Percentiles rank a stretch among this genome's conserved stretches.
Conservation (phyloP, 306 rosid genomes). For the Medicago ruthenica region DNA sequence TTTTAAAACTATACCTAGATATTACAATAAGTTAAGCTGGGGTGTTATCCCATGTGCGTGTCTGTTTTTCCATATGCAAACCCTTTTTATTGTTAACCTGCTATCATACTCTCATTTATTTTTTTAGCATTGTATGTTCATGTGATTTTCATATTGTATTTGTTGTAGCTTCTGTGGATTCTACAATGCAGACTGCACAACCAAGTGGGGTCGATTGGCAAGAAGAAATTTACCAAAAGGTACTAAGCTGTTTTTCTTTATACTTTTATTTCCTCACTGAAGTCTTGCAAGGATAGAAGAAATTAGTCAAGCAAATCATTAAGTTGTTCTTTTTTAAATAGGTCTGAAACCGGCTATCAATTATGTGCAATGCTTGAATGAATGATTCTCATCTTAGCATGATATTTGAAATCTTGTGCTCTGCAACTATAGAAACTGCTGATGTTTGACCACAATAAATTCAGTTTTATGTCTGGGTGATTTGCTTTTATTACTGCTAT, state of each 20-base stretch:
- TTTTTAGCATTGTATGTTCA: conserved; percentile 31
- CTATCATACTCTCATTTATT: conserved; percentile 9
- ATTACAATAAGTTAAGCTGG: conserved; percentile 14
- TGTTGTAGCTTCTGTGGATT: conserved; percentile 76
- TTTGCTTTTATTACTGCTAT: conserved; percentile 4
- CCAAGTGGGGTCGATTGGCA: conserved; percentile 80
- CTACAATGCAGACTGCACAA: conserved; percentile 73
- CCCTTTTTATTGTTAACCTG: not conserved
- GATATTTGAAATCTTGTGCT: conserved; percentile 17
- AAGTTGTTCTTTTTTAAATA: not conserved
- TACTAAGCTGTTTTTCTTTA: conserved; percentile 34
- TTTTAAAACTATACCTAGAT: not conserved
- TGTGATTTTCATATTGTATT: conserved; percentile 23
- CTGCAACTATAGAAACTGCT: conserved; percentile 8
- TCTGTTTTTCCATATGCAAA: not conserved
- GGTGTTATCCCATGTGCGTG: not conserved
- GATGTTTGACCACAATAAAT: not conserved
- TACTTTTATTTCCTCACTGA: conserved; percentile 4
- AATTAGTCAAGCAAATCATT: not conserved
- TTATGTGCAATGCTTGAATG: conserved; percentile 21
- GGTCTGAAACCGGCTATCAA: conserved; percentile 11
- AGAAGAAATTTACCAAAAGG: conserved; percentile 86
- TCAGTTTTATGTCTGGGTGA: conserved; percentile 25
- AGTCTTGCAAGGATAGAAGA: conserved; percentile 15
- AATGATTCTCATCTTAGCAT: not conserved